Evolutionary conservation across 768 basidiomycete species (phyloP).

Genomic region (Suillus discolor): DNA sequence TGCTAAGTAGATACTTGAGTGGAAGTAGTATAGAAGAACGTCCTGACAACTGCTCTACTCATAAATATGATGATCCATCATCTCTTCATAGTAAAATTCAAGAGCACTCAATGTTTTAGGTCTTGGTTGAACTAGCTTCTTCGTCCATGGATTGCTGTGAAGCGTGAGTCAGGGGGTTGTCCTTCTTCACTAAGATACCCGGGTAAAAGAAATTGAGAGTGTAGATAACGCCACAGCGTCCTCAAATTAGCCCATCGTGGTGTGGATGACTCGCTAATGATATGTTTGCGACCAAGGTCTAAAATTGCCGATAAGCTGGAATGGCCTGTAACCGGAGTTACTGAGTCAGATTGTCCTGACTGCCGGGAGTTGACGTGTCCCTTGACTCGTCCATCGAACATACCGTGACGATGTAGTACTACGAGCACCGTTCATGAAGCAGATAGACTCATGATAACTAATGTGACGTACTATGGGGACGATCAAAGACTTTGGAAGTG

Average conservation of each 20-base stretch:
- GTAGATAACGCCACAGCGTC: constrained; percentile 29
- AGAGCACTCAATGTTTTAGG: background rate
- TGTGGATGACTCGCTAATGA: background rate
- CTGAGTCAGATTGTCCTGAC: background rate
- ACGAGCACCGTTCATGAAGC: background rate
- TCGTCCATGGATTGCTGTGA: background rate
- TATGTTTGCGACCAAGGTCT: background rate
- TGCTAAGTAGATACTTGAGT: background rate
- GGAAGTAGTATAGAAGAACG: background rate
- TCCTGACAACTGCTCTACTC: background rate
- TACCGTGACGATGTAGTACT: background rate
- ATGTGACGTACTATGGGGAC: background rate
- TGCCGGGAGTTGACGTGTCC: background rate
- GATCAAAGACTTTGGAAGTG: background rate
- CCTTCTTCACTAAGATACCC: constrained; percentile 34
- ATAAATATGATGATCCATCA: background rate
- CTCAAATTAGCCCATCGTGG: constrained; percentile 1
- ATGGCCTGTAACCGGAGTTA: background rate
- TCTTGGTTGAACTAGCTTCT: background rate
- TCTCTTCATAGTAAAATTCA: no score
- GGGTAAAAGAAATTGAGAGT: constrained; percentile 50
- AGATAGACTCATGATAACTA: background rate
- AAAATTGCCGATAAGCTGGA: background rate
- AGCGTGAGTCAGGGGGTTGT: no score
- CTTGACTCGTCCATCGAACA: background rate